Evolutionary conservation across 2,329 filamentous ascomycete genomes (phyloP).

Genomic region (Stachybotrys chartarum): DNA sequence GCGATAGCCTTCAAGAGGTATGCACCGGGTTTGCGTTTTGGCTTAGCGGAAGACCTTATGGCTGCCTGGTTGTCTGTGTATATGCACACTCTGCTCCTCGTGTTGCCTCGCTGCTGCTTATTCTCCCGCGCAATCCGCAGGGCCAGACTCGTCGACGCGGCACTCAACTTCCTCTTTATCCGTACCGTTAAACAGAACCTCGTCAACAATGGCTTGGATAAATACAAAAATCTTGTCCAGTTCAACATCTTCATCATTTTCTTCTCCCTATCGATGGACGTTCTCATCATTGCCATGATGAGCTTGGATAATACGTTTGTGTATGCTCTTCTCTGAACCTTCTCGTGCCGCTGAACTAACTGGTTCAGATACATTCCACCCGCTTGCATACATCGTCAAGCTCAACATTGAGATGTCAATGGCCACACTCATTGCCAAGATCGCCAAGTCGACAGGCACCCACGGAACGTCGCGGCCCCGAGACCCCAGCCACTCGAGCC

Average conservation of each 20-base stretch:
- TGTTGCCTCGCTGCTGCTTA: constrained; percentile 1
- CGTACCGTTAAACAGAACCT: constrained; percentile 14
- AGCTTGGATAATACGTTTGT: constrained; percentile 17
- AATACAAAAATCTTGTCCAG: constrained; percentile 14
- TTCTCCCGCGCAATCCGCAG: constrained; percentile 1
- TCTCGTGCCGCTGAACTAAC: background rate
- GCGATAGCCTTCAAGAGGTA: constrained; percentile 2
- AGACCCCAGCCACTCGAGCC: background rate
- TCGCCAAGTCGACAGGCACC: background rate
- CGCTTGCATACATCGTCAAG: too few species aligned
- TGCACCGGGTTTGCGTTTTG: constrained; percentile 2
- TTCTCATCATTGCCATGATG: constrained; percentile 19
- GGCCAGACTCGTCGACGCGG: constrained; percentile 12
- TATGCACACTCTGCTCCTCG: background rate
- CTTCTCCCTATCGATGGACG: constrained; percentile 17
- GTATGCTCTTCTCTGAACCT: constrained; percentile 4
- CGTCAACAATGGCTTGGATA: constrained; percentile 12
- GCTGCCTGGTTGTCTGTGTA: constrained; percentile 6
- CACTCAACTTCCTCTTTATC: constrained; percentile 17
- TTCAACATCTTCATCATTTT: constrained; percentile 20
- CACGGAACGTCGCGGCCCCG: background rate
- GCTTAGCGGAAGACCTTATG: constrained; percentile 1
- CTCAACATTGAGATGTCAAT: too few species aligned
- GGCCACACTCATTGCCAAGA: background rate
- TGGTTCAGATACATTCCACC: constrained; percentile 12